A percentile compares a stretch with the other conserved stretches of the same genome.
phyloP scores from a whole-genome alignment of 2,329 filamentous ascomycete genomes.

The Phaeoacremonium minimum region DNA sequence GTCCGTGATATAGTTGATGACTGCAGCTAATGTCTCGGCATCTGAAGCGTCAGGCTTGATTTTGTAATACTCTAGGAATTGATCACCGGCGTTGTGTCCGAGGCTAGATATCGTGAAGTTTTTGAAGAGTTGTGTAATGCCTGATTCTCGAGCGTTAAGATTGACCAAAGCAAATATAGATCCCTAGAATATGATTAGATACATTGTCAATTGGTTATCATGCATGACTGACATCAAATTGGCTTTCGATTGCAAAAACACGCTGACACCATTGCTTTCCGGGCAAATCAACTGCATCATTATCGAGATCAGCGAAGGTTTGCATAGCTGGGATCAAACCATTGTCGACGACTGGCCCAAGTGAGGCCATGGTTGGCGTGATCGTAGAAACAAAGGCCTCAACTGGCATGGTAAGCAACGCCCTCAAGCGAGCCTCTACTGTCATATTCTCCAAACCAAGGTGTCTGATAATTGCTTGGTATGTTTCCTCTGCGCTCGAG shows the following conservation, averaged over 20 bases:
- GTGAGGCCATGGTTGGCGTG: constrained; percentile 1
- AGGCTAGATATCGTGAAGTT: neutral
- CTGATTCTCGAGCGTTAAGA: neutral
- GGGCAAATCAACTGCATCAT: neutral
- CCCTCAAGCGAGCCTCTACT: constrained; percentile 35
- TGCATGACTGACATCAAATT: neutral
- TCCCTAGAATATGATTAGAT: neutral
- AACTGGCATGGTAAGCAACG: constrained; percentile 7
- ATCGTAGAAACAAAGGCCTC: constrained; percentile 7
- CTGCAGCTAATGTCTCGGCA: neutral
- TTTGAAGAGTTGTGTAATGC: neutral
- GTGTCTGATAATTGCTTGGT: constrained; percentile 37
- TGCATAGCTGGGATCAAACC: constrained; percentile 6
- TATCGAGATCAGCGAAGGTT: constrained; percentile 4
- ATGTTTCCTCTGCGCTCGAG: constrained; percentile 4
- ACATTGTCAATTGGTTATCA: neutral
- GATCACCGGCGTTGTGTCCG: neutral
- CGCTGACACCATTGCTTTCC: neutral
- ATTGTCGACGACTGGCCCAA: constrained; percentile 8
- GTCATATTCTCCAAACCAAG: constrained; percentile 46
- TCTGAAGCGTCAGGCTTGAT: neutral
- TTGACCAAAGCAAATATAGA: neutral
- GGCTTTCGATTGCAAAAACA: neutral
- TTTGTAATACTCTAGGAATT: neutral
- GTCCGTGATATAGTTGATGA: neutral